Conservation (phyloP, 306 rosid species). For the Corylus americana region DNA sequence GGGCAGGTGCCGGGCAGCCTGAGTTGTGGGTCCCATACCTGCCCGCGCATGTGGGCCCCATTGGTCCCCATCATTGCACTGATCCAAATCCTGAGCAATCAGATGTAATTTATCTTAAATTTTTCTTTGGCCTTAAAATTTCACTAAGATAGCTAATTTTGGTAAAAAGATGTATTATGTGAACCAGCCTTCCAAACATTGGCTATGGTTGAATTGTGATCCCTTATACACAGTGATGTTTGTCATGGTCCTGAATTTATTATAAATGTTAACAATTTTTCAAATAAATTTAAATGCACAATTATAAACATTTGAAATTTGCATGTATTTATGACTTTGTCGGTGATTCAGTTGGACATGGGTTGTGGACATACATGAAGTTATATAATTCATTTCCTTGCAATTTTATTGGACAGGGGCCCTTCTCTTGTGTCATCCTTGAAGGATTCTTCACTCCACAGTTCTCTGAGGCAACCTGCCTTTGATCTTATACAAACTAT, state of each 20-base stretch:
- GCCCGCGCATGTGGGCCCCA: too few relatives aligned
- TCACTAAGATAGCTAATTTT: background rate
- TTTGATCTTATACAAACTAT: constrained; percentile 87
- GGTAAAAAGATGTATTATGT: background rate
- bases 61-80: too few relatives aligned
- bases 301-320: background rate
- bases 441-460: constrained; percentile 90
- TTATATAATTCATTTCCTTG: constrained; percentile 33
- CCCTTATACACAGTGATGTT: background rate
- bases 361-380: constrained; percentile 23
- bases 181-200: background rate
- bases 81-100: too few relatives aligned
- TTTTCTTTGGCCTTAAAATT: background rate
- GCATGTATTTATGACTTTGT: background rate
- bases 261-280: background rate
- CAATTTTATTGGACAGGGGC: constrained; percentile 69
- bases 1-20: too few relatives aligned
- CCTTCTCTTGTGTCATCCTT: constrained; percentile 88
- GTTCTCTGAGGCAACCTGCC: constrained; percentile 92
- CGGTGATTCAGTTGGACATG: constrained; percentile 18
- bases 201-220: background rate
- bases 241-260: background rate
- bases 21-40: too few relatives aligned
- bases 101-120: background rate
- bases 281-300: too few relatives aligned